These are phyloP conservation scores for Aspergillus persii DNA, from an alignment of 2,329 filamentous ascomycete genomes.

Conservation along the genomic window DNA sequence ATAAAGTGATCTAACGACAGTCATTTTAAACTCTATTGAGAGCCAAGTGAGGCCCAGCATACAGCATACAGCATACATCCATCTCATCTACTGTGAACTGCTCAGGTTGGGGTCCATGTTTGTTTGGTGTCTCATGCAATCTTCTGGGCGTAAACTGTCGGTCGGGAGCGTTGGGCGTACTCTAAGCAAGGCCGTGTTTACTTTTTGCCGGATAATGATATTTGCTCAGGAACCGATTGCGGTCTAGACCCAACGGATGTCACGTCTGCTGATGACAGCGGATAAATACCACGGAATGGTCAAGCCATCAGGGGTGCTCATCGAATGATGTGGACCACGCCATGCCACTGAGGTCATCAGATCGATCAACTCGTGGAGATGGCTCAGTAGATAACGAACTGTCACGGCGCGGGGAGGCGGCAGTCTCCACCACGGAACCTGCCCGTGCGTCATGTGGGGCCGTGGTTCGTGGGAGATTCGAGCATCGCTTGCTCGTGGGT, in stretches of 20 bases:
- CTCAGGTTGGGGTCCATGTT: background rate
- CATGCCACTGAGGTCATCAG: background rate
- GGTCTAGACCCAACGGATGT: background rate
- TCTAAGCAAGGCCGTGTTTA: background rate
- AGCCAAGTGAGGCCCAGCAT: background rate
- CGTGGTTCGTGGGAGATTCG: background rate
- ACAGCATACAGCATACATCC: background rate
- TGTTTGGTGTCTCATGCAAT: background rate
- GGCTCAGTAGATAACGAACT: background rate
- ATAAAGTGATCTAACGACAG: background rate
- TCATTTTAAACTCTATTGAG: background rate
- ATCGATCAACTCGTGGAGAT: background rate
- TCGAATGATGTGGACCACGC: background rate
- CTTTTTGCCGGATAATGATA: background rate
- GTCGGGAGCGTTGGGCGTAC: background rate
- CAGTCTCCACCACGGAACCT: background rate
- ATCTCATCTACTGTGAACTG: background rate
- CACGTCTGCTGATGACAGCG: background rate
- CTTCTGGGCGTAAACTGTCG: background rate
- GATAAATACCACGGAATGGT: background rate
- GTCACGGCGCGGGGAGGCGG: background rate
- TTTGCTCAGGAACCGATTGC: background rate
- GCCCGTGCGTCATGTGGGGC: background rate
- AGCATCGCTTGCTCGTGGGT: background rate
- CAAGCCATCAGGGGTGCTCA: background rate